Conservation (phyloP, 2,329 filamentous ascomycete species). For the Neonectria punicea region DNA sequence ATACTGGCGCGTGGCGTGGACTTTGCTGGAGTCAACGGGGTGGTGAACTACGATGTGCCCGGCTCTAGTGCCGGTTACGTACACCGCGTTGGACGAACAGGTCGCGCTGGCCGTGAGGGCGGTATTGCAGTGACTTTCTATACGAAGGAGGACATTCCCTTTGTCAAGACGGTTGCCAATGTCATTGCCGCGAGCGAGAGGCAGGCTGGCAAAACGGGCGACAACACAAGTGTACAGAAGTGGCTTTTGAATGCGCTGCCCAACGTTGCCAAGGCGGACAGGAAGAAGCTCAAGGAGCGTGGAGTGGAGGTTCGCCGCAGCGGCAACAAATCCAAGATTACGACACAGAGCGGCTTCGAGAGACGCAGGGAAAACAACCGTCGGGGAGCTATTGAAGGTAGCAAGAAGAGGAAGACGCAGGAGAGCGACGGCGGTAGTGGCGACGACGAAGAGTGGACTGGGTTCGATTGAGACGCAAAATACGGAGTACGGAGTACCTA, state of each 20-base stretch:
- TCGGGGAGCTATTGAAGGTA: constrained; percentile 70
- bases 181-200: constrained; percentile 88
- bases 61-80: constrained; percentile 91
- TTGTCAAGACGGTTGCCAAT: constrained; percentile 90
- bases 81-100: constrained; percentile 91
- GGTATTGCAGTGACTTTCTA: constrained; percentile 94
- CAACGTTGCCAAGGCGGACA: constrained; percentile 83
- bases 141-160: constrained; percentile 92
- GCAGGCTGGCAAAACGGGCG: constrained; percentile 65
- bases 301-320: constrained; percentile 78
- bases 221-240: constrained; percentile 73
- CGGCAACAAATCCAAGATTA: constrained; percentile 71
- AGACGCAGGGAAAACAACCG: constrained; percentile 74
- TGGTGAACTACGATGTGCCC: constrained; percentile 97
- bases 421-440: constrained; percentile 34
- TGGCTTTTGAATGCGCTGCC: constrained; percentile 93
- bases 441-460: constrained; percentile 57
- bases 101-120: constrained; percentile 85
- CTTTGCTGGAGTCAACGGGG: constrained; percentile 93
- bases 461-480: constrained; percentile 50
- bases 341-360: constrained; percentile 83
- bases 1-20: constrained; percentile 92
- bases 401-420: constrained; percentile 63
- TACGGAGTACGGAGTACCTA: neutral
- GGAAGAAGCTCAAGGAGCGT: constrained; percentile 81